These are phyloP conservation scores for Rhododendron henanense DNA, from an alignment of 148 eudicot genomes.

Conservation along the genomic window DNA sequence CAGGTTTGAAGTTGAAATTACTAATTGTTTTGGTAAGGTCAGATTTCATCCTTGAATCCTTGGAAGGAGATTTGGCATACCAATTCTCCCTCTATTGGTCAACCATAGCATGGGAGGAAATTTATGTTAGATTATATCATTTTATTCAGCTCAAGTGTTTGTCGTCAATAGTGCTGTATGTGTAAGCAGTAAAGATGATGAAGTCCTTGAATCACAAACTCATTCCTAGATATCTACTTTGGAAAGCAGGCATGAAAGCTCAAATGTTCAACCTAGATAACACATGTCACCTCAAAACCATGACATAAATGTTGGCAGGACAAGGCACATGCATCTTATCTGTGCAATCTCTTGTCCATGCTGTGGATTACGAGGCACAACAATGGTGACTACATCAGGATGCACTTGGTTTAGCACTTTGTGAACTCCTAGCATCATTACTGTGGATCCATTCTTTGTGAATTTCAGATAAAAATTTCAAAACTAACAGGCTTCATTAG, in stretches of 20 bases:
- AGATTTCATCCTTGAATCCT: not conserved
- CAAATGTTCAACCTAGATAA: not conserved
- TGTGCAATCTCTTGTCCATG: slow-evolving; percentile 54
- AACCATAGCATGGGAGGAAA: not conserved
- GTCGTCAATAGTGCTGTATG: not conserved
- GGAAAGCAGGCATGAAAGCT: not conserved
- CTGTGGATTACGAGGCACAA: slow-evolving; percentile 83
- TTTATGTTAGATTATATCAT: not conserved
- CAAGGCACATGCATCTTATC: slow-evolving; percentile 35
- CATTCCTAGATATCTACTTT: not conserved
- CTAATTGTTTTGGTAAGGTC: not conserved
- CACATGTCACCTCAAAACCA: not conserved
- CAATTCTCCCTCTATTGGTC: not conserved
- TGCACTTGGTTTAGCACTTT: slow-evolving; percentile 40
- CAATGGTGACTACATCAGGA: slow-evolving; percentile 57
- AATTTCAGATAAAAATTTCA: slow-evolving; percentile 13
- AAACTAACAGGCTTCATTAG: slow-evolving; percentile 5
- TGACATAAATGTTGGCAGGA: not conserved
- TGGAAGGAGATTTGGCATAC: not conserved
- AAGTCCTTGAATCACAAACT: not conserved
- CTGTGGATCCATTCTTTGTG: slow-evolving; percentile 35
- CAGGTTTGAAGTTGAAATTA: not conserved
- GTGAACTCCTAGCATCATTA: slow-evolving; percentile 59
- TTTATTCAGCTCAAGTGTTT: not conserved
- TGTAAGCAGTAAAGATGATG: not conserved